Conservation (phyloP, 2,329 filamentous ascomycete genomes). For the Diplodia corticola region DNA sequence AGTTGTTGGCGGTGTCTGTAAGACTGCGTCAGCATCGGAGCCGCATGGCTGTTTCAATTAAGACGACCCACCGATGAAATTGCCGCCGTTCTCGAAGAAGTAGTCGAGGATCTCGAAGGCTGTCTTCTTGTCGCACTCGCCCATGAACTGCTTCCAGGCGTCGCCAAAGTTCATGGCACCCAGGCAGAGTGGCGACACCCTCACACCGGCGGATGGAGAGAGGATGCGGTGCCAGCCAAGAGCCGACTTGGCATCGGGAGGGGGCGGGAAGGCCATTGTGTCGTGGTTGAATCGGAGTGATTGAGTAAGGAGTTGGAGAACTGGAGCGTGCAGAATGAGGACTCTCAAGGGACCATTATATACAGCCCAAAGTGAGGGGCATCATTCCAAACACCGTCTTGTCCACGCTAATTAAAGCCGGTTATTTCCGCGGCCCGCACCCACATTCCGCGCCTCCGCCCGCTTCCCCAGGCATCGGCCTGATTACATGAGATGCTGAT, state of each 20-base stretch:
- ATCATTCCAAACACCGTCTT: neutral
- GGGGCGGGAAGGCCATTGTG: slow-evolving; percentile 29
- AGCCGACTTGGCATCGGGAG: slow-evolving; percentile 36
- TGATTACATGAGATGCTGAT: neutral
- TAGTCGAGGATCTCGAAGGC: slow-evolving; percentile 66
- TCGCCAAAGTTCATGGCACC: slow-evolving; percentile 58
- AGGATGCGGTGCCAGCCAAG: slow-evolving; percentile 56
- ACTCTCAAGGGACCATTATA: neutral
- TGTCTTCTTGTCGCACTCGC: slow-evolving; percentile 49
- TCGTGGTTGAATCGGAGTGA: neutral
- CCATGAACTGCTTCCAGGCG: slow-evolving; percentile 37
- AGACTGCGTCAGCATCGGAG: neutral
- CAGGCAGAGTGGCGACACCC: slow-evolving; percentile 56
- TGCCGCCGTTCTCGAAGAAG: slow-evolving; percentile 66
- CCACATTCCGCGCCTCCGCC: neutral
- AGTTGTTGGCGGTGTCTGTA: slow-evolving; percentile 24
- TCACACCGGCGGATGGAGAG: slow-evolving; percentile 52
- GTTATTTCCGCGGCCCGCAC: neutral
- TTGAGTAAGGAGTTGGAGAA: no score
- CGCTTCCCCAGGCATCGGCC: neutral
- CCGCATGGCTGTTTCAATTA: no score
- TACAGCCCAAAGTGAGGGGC: neutral
- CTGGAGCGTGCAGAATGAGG: neutral
- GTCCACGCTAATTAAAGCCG: neutral
- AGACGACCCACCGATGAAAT: slow-evolving; percentile 62